phyloP scores from a whole-genome alignment of 176 grass and related monocot species.

The Echinochloa phyllopogon region DNA sequence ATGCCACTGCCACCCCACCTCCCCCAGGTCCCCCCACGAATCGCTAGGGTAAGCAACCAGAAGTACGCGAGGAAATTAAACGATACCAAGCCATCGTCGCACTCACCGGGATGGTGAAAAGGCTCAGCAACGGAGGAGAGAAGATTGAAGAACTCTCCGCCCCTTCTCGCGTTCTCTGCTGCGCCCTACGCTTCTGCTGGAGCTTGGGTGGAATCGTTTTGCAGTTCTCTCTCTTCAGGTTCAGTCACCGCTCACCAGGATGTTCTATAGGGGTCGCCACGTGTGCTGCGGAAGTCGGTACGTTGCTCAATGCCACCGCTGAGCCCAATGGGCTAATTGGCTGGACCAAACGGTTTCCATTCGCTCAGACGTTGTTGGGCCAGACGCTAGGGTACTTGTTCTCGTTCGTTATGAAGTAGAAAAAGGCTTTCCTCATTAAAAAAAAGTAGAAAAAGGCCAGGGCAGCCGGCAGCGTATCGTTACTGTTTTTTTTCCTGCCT shows the following conservation, averaged over 20 bases:
- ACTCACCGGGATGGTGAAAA: slow-evolving; percentile 17
- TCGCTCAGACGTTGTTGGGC: not conserved
- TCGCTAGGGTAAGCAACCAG: slow-evolving; percentile 14
- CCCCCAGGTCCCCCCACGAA: too few relatives aligned
- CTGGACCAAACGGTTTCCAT: not conserved
- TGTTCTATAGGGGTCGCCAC: not conserved
- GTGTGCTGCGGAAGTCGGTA: slow-evolving; percentile 6
- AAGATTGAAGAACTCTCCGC: not conserved
- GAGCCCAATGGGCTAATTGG: not conserved
- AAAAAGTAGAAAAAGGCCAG: too few relatives aligned
- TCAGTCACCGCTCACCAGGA: not conserved
- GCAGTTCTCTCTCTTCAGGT: not conserved
- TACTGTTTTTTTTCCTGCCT: not conserved
- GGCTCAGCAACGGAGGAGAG: slow-evolving; percentile 6
- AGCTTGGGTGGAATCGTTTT: not conserved
- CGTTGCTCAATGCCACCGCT: not conserved
- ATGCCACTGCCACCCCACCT: not conserved
- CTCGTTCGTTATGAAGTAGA: too few relatives aligned
- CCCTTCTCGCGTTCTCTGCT: not conserved
- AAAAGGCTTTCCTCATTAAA: too few relatives aligned
- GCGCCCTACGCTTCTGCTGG: not conserved
- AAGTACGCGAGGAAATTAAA: not conserved
- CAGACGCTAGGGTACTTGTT: too few relatives aligned
- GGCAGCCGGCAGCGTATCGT: not conserved
- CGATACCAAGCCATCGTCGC: not conserved